phyloP scores from a whole-genome alignment of 371 early-diverging fungal species.

The Mortierella sp. region DNA sequence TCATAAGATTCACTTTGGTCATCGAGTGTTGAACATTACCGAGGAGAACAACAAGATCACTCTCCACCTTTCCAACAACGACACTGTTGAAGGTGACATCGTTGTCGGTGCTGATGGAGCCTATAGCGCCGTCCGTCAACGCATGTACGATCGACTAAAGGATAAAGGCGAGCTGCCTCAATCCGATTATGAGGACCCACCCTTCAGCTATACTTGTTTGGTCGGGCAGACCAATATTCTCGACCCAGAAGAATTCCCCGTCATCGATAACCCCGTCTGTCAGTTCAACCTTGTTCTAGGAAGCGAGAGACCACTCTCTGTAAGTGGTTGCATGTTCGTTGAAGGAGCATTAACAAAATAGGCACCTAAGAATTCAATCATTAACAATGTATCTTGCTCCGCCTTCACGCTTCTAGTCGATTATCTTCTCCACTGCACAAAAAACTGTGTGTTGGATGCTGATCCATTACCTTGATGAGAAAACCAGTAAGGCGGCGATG shows the following conservation, averaged over 20 bases:
- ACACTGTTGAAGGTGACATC: conserved; percentile 6
- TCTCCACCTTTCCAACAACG: background rate
- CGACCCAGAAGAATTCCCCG: conserved; percentile 1
- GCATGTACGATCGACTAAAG: background rate
- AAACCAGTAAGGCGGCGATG: background rate
- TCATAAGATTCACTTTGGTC: conserved; percentile 5
- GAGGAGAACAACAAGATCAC: background rate
- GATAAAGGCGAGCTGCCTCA: background rate
- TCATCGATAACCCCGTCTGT: background rate
- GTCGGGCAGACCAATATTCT: conserved; percentile 13
- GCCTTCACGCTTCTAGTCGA: background rate
- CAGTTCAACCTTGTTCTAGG: background rate
- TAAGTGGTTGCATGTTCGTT: background rate
- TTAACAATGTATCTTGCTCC: background rate
- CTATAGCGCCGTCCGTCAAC: conserved; percentile 17
- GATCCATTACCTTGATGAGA: background rate
- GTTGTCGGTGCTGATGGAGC: conserved; percentile 19
- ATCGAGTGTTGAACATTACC: background rate
- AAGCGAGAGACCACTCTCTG: conserved; percentile 5
- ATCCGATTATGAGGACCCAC: background rate
- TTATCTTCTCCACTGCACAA: background rate
- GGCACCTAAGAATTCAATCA: background rate
- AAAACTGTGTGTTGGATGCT: background rate
- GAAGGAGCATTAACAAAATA: background rate
- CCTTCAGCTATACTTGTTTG: conserved; percentile 15